Conservation (phyloP, 139 green algal genomes). For the Pedinophyceae sp. region DNA sequence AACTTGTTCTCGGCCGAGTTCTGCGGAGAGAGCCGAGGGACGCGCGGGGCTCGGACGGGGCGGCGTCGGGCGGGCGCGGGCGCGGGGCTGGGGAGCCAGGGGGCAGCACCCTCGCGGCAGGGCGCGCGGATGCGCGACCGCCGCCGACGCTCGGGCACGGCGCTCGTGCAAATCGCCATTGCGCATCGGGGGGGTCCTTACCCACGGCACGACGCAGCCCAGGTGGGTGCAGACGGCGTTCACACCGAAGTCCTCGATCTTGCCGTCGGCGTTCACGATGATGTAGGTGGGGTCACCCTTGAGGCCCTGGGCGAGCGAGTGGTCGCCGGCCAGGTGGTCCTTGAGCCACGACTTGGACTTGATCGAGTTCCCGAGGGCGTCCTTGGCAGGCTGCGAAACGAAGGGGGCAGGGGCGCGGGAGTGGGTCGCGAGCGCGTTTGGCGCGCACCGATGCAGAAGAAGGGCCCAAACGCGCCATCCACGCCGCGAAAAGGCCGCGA, state of each 20-base stretch:
- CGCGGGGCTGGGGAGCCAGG: no score
- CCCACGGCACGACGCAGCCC: conserved; percentile 98
- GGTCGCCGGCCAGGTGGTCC: conserved; percentile 68
- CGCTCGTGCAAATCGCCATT: no score
- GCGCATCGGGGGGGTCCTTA: conserved; percentile 16
- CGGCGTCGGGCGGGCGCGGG: no score
- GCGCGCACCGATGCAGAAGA: no score
- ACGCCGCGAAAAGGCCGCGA: conserved; percentile 1
- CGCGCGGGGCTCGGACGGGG: no score
- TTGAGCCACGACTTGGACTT: conserved; percentile 61
- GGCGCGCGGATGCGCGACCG: no score
- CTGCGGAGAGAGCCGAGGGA: no score
- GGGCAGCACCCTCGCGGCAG: no score
- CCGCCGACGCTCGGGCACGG: no score
- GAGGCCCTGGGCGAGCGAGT: conserved; percentile 80
- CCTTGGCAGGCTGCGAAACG: conserved; percentile 69
- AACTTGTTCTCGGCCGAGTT: conserved; percentile 99
- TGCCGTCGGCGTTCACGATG: conserved; percentile 64
- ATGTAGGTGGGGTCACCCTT: conserved; percentile 98
- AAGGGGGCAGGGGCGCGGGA: background rate
- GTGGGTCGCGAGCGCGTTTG: background rate
- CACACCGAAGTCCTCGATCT: conserved; percentile 81
- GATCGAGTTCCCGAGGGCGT: conserved; percentile 89
- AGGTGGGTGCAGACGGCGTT: conserved; percentile 99
- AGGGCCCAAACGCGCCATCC: no score